Evolutionary conservation across 345 rosid genomes (phyloP).

Genomic region (Reutealis trisperma): DNA sequence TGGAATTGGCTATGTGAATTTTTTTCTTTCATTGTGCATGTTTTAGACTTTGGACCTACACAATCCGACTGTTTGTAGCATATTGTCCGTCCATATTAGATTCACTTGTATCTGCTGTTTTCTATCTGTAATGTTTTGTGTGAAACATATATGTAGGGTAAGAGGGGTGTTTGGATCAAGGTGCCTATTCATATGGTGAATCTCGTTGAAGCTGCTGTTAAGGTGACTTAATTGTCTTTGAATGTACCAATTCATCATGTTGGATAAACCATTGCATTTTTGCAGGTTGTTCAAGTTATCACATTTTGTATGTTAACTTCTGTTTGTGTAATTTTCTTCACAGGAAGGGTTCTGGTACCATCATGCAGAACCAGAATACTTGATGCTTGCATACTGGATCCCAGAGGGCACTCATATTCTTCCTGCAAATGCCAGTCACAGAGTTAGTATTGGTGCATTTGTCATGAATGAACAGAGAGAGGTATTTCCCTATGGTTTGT

Average conservation of each 20-base stretch:
- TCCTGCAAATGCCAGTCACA: constrained; percentile 87
- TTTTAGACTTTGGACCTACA: too few species aligned
- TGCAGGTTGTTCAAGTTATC: too few species aligned
- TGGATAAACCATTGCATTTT: background rate
- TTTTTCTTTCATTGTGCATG: too few species aligned
- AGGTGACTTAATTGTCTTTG: constrained; percentile 41
- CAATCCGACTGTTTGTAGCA: too few species aligned
- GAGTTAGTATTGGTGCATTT: constrained; percentile 75
- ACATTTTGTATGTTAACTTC: background rate
- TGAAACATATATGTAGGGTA: constrained; percentile 51
- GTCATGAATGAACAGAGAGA: constrained; percentile 74
- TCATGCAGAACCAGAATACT: constrained; percentile 79
- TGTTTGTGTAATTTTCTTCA: constrained; percentile 17
- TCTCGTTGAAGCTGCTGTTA: constrained; percentile 74
- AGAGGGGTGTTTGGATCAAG: constrained; percentile 88
- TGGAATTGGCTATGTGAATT: too few species aligned
- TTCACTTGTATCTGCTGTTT: background rate
- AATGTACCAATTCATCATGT: background rate
- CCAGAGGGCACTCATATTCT: constrained; percentile 57
- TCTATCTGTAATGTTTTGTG: background rate
- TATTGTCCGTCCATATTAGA: background rate
- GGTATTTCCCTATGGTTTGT: constrained; percentile 41
- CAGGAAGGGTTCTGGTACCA: constrained; percentile 95
- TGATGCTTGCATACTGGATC: constrained; percentile 90
- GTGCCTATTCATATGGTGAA: constrained; percentile 61